Conservation (phyloP, 2,329 filamentous ascomycete species). For the Clonostachys sp. region DNA sequence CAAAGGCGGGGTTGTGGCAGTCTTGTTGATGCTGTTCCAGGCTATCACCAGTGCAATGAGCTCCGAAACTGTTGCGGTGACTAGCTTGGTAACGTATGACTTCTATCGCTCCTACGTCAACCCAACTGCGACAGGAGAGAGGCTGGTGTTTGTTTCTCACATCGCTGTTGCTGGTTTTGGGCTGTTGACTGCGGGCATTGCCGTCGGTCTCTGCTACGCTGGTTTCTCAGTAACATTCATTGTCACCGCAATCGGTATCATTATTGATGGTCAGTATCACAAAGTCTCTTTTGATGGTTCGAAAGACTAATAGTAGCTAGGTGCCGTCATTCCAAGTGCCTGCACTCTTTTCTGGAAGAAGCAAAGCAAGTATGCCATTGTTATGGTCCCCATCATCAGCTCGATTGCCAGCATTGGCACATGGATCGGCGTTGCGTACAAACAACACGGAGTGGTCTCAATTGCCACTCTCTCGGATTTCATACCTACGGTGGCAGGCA, state of each 20-base stretch:
- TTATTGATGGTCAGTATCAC: slow-evolving; percentile 54
- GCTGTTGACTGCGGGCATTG: slow-evolving; percentile 26
- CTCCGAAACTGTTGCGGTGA: slow-evolving; percentile 81
- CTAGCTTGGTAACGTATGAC: slow-evolving; percentile 83
- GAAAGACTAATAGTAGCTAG: slow-evolving; percentile 11
- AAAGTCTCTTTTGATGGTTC: too few relatives aligned
- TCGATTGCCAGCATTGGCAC: slow-evolving; percentile 62
- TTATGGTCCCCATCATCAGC: slow-evolving; percentile 62
- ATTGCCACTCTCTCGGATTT: slow-evolving; percentile 77
- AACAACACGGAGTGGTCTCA: slow-evolving; percentile 61
- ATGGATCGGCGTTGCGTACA: slow-evolving; percentile 72
- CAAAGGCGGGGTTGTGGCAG: slow-evolving; percentile 73
- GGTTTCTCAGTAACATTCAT: slow-evolving; percentile 79
- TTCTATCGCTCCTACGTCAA: slow-evolving; percentile 86
- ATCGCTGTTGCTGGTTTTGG: slow-evolving; percentile 67
- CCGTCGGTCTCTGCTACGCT: slow-evolving; percentile 59
- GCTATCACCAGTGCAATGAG: slow-evolving; percentile 83
- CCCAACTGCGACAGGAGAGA: slow-evolving; percentile 67
- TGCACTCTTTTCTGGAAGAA: slow-evolving; percentile 77
- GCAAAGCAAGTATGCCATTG: slow-evolving; percentile 70
- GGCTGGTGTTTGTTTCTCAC: slow-evolving; percentile 77
- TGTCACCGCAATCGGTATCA: slow-evolving; percentile 71
- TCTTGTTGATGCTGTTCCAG: slow-evolving; percentile 82
- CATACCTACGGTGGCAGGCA: slow-evolving; percentile 82
- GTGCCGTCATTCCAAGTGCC: slow-evolving; percentile 78